A percentile compares a stretch with the other conserved stretches of the same genome.
Evolutionary conservation across 768 basidiomycete genomes (phyloP).

Genomic region (Collybia mongolica): DNA sequence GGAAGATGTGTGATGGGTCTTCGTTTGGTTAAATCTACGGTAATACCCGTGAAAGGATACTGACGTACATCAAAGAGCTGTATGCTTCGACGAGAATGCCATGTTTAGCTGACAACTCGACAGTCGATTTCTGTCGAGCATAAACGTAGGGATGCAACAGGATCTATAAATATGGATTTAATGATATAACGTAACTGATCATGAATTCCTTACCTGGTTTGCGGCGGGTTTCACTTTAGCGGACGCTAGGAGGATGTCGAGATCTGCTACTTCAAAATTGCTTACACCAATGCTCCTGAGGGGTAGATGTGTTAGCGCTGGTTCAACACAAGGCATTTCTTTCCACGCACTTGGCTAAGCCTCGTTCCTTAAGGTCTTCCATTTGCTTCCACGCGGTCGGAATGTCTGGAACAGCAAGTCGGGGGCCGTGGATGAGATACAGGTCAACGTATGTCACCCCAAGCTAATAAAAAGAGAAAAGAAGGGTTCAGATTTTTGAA

Average conservation of each 20-base stretch:
- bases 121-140: constrained; percentile 45
- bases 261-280: constrained; percentile 60
- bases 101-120: constrained; percentile 56
- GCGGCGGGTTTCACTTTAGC: constrained; percentile 64
- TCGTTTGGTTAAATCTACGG: constrained; percentile 14
- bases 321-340: constrained; percentile 4
- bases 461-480: constrained; percentile 35
- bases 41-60: neutral
- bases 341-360: constrained; percentile 48
- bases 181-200: neutral
- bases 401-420: constrained; percentile 54
- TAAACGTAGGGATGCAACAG: constrained; percentile 71
- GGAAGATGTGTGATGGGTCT: constrained; percentile 61
- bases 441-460: constrained; percentile 66
- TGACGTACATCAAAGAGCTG: constrained; percentile 57
- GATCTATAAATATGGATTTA: constrained; percentile 43
- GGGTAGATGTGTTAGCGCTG: neutral
- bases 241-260: constrained; percentile 51
- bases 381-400: constrained; percentile 62
- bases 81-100: constrained; percentile 74
- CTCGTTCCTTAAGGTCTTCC: constrained; percentile 55
- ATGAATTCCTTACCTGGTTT: constrained; percentile 53
- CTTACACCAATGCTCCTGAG: constrained; percentile 69
- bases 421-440: constrained; percentile 66
- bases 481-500: neutral